These are phyloP conservation scores for Vigna reflexopilosa DNA, from an alignment of 306 rosid species.

Conservation along the genomic window DNA sequence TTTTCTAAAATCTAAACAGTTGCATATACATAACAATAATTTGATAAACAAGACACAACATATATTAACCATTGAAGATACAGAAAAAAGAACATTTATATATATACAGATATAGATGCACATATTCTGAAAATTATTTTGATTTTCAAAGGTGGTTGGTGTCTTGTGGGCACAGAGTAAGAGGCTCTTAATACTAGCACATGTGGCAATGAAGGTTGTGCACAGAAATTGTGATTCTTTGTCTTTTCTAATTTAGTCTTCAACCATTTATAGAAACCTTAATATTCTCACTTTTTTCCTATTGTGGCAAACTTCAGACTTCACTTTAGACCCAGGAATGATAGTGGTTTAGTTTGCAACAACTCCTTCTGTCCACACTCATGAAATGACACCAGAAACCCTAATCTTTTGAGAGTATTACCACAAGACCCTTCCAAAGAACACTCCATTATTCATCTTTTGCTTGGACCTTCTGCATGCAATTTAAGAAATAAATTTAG, in stretches of 20 bases:
- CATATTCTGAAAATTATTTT: conserved; percentile 1
- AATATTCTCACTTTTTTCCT: conserved; percentile 29
- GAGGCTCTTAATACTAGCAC: conserved; percentile 1
- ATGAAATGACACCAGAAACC: not conserved
- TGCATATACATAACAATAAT: not conserved
- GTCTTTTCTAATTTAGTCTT: conserved; percentile 24
- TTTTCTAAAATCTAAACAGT: not conserved
- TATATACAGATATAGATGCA: too few relatives aligned
- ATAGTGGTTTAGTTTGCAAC: conserved; percentile 26
- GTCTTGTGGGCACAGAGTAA: not conserved
- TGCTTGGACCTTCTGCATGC: conserved; percentile 2
- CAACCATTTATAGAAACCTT: conserved; percentile 35
- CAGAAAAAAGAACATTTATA: too few relatives aligned
- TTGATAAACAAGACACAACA: not conserved
- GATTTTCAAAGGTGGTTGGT: not conserved
- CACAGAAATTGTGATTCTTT: conserved; percentile 37
- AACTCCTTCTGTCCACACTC: conserved; percentile 3
- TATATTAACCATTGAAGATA: conserved; percentile 1
- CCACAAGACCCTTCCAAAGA: not conserved
- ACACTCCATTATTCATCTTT: not conserved
- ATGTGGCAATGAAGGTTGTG: conserved; percentile 36
- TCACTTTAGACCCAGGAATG: conserved; percentile 10
- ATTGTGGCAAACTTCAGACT: conserved; percentile 12
- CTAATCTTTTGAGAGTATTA: not conserved
- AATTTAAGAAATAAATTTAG: too few relatives aligned